Evolutionary conservation across 164 flowering plant genomes (phyloP).

Genomic region (Kingdonia uniflora): DNA sequence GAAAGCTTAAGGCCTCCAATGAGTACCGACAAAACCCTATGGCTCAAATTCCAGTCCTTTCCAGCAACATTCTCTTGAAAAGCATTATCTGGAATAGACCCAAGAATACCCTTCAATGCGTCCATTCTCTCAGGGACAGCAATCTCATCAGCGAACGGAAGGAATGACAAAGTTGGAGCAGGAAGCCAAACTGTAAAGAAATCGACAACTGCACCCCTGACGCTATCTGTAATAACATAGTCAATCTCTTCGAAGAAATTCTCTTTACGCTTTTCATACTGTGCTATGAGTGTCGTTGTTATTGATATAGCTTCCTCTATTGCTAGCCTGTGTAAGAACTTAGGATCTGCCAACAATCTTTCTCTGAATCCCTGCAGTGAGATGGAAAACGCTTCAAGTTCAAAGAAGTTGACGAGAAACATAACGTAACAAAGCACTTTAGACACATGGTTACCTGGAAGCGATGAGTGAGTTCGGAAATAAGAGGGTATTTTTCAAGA

Average conservation of each 20-base stretch:
- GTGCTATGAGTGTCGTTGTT: conserved; percentile 83
- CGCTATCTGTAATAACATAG: conserved; percentile 84
- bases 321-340: conserved; percentile 79
- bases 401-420: conserved; percentile 4
- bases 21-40: conserved; percentile 70
- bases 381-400: conserved; percentile 11
- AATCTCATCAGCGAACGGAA: conserved; percentile 49
- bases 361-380: conserved; percentile 88
- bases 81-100: conserved; percentile 98
- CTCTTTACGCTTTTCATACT: conserved; percentile 83
- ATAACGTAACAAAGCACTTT: no score
- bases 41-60: conserved; percentile 70
- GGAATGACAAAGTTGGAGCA: conserved; percentile 89
- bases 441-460: conserved; percentile 52
- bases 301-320: conserved; percentile 94
- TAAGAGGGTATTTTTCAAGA: conserved; percentile 82
- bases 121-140: conserved; percentile 40
- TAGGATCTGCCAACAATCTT: conserved; percentile 94
- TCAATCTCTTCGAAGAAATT: conserved; percentile 87
- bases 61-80: conserved; percentile 80
- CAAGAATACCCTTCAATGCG: conserved; percentile 61
- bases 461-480: conserved; percentile 69
- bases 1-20: conserved; percentile 85
- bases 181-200: conserved; percentile 99
- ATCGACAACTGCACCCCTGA: conserved; percentile 79